Base-by-base conservation (phyloP, 768 basidiomycete genomes). In the Tricholoma sp. region DNA sequence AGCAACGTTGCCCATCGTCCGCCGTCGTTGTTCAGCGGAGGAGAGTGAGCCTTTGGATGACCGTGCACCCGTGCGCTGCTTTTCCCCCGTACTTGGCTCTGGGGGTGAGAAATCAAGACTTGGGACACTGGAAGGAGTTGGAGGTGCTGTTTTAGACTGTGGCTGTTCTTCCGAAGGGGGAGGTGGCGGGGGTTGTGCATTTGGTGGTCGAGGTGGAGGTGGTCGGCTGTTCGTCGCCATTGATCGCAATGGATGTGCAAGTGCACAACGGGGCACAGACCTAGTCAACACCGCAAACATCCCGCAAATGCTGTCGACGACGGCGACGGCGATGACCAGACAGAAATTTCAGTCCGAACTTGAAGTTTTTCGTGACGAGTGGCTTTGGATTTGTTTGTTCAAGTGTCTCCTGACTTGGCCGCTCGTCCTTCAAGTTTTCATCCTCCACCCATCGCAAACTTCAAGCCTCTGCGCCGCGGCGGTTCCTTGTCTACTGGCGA, bases 31-130 rank as follows among this genome's bases (percentile, higher is more conserved):
- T 71, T 97, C 96, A 58, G 86, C 88, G 51, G 85, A 85, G 15
- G 89, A 89, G 53, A 93, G 78, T 12, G 85, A 83, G 51, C 88
- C 86, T 63, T 86, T 89, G 13, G 89, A 86, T 2, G 89, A 91
- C 67, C 74, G 78, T 51, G 91, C 91, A 12, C 91, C 90, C 0
- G 90, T 92, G 52, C 84, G 76, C 57, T 81, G 76, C 33, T 68
- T 66, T 54, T 71, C 68, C 44, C 71, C 68, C 48, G 75, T 29
- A 13, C 11, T 69, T 13, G 73, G 72, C 49, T 80, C 79, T 13
- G 76, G 72, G 0, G 86, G 85, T 15, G 83, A 78, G 61, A 89
- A 86, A 68, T 90, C 88, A 17, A 89, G 75, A 53, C 78, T 83
- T 4, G 82, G 80, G 5, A 81, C 58, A 55, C 60, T 68, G 7